Evolutionary conservation across 2,329 filamentous ascomycete genomes (phyloP), one percentile per base, ranked within the genome.

Genomic region (Cercospora sp.): DNA sequence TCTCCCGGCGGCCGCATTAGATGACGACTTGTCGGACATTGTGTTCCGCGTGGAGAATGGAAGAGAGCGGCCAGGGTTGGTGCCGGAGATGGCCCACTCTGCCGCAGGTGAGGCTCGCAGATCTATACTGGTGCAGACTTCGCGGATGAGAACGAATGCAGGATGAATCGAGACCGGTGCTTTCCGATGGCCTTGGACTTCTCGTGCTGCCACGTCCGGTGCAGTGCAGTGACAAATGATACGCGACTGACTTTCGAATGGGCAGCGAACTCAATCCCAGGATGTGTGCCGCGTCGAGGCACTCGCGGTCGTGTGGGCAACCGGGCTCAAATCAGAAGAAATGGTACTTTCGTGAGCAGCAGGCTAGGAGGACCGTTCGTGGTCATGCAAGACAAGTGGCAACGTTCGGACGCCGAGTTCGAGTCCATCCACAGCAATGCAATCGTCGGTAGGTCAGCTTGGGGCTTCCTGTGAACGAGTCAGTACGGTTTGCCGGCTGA

Each of bases 21-120:
- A 43, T 18, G 62, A 55, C 3, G 62, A 34, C 30, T 26, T 64
- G 49, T 58, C 62, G 30, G 62, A 26, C 62, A 64, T 64, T 21
- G 9, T 63, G 61, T 49, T 32, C 59, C 37, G 37, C 59, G 59
- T 61, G 21, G 18, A 18, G 24, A 45, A 13, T 43, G 37, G 26
- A 32, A 30, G 26, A 40, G n/a, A 49, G 5, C 16, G 43, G 53
- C 13, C 53, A 58, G 53, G 53, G 53, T 58, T 34, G 30, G 53
- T 58, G 53, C 53, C 53, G 53, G 24, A 30, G 24, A 58, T 58
- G 53, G 53, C 53, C 53, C 53, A 58, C 53, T 16, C 53, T n/a
- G 13, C 53, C 21, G 26, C 16, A 58, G 53, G 30, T 58, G 53
- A 58, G 53, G 53, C 53, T 58, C 53, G 26, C 53, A 58, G 53